phyloP scores from a whole-genome alignment of 164 flowering plant genomes.

The Nymphaea colorata region DNA sequence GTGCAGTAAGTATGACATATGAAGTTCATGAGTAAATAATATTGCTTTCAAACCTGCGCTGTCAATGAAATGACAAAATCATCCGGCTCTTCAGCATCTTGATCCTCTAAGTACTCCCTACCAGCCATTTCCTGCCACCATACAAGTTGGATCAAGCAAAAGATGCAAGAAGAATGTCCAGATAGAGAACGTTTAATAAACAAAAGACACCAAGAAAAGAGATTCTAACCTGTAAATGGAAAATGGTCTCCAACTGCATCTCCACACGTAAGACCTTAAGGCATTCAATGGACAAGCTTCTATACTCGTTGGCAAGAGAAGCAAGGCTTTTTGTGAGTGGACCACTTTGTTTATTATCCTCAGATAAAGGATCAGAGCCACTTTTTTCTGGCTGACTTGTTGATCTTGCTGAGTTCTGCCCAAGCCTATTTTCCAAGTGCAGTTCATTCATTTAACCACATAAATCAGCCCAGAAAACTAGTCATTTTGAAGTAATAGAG shows the following conservation, averaged over 20 bases:
- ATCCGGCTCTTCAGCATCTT: slow-evolving; percentile 99
- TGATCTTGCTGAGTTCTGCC: slow-evolving; percentile 33
- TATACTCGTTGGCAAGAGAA: slow-evolving; percentile 90
- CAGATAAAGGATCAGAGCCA: slow-evolving; percentile 1
- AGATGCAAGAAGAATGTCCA: neutral
- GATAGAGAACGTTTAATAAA: neutral
- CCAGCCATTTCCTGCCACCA: slow-evolving; percentile 62
- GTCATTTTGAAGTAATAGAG: neutral
- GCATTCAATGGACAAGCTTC: slow-evolving; percentile 87
- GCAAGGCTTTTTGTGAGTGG: slow-evolving; percentile 49
- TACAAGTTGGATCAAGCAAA: neutral
- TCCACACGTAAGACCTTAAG: slow-evolving; percentile 92
- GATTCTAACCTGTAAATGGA: slow-evolving; percentile 76
- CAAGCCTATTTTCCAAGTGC: slow-evolving; percentile 43
- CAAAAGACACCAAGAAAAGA: neutral
- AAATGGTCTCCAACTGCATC: slow-evolving; percentile 92
- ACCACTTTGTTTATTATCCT: slow-evolving; percentile 38
- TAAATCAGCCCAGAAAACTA: slow-evolving; percentile 8
- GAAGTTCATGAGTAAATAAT: neutral
- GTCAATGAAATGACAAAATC: slow-evolving; percentile 90
- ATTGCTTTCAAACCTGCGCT: slow-evolving; percentile 50
- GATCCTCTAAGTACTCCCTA: slow-evolving; percentile 85
- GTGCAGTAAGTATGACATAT: too few species aligned
- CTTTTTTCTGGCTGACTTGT: slow-evolving; percentile 30
- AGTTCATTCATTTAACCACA: slow-evolving; percentile 1